phyloP scores from a whole-genome alignment of 345 rosid species.

The Iberis pinnata region DNA sequence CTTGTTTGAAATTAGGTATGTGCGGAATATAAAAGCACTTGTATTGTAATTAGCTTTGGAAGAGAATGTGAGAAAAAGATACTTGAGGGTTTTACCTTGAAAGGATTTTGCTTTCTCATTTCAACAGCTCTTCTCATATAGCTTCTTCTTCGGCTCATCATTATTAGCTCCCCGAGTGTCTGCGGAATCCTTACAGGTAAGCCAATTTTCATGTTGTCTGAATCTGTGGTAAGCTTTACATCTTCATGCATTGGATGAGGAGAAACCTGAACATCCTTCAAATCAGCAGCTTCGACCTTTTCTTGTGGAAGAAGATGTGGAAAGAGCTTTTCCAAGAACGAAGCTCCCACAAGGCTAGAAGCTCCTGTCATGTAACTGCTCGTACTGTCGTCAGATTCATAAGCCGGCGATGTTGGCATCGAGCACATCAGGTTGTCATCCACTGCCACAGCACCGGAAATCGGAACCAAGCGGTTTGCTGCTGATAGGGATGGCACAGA shows the following conservation, averaged over 20 bases:
- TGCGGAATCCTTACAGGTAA: slow-evolving; percentile 37
- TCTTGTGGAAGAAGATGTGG: slow-evolving; percentile 54
- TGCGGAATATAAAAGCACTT: not conserved
- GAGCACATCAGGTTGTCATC: too few species aligned
- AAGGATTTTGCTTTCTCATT: slow-evolving; percentile 41
- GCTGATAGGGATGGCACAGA: too few species aligned
- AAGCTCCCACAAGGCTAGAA: slow-evolving; percentile 59
- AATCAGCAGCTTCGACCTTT: slow-evolving; percentile 23
- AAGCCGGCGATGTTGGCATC: slow-evolving; percentile 48
- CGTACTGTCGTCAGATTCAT: slow-evolving; percentile 51
- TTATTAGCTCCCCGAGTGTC: slow-evolving; percentile 77
- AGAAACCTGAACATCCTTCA: slow-evolving; percentile 19
- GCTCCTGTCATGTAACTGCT: slow-evolving; percentile 63
- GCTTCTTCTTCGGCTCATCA: slow-evolving; percentile 77
- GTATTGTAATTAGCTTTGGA: too few species aligned
- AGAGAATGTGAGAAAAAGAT: slow-evolving; percentile 3
- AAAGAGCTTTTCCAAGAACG: slow-evolving; percentile 82
- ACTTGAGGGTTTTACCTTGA: slow-evolving; percentile 43
- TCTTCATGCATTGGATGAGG: slow-evolving; percentile 22
- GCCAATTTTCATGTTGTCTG: slow-evolving; percentile 21
- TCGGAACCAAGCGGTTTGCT: too few species aligned
- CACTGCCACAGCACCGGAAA: slow-evolving; percentile 42
- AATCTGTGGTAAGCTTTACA: slow-evolving; percentile 16
- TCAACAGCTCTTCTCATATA: slow-evolving; percentile 54
- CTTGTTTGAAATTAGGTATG: not conserved